Conservation (phyloP, 805 yeast genomes). For the Cyberlindnera sargentensis region DNA sequence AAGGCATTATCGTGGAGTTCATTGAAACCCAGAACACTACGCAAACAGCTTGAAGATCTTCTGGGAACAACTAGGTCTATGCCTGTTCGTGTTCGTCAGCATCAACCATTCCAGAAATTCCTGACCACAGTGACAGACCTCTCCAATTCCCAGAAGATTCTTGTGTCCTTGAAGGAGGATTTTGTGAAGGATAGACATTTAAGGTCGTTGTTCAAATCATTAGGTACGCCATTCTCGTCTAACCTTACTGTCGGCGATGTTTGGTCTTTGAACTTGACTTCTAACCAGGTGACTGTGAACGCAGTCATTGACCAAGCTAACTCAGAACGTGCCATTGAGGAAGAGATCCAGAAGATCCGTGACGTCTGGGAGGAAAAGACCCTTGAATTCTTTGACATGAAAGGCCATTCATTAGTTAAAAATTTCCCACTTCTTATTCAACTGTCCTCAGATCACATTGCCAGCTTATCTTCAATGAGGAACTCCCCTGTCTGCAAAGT, state of each 20-base stretch:
- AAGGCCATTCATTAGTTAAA: constrained; percentile 48
- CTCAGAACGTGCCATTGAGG: constrained; percentile 63
- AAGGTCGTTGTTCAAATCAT: constrained; percentile 36
- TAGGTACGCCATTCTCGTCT: constrained; percentile 16
- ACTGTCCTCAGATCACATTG: constrained; percentile 51
- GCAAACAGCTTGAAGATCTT: constrained; percentile 44
- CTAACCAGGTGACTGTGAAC: constrained; percentile 40
- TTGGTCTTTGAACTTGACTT: constrained; percentile 45
- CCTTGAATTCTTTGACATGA: constrained; percentile 49
- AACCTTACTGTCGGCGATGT: constrained; percentile 35
- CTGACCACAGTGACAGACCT: constrained; percentile 35
- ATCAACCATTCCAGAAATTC: constrained; percentile 60
- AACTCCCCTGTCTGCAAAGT: constrained; percentile 53
- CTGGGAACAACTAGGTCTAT: constrained; percentile 38
- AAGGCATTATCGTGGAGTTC: constrained; percentile 42
- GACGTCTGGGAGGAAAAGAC: constrained; percentile 47
- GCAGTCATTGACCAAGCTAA: constrained; percentile 55
- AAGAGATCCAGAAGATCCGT: constrained; percentile 42
- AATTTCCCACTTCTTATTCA: constrained; percentile 64
- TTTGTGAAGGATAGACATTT: constrained; percentile 64
- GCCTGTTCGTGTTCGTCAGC: constrained; percentile 56
- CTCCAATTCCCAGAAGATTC: constrained; percentile 21
- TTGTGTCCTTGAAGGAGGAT: constrained; percentile 44
- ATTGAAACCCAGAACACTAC: constrained; percentile 37
- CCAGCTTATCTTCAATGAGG: constrained; percentile 60